Base-by-base conservation (phyloP, 2,329 filamentous ascomycete genomes). In the Fusarium continuum region DNA sequence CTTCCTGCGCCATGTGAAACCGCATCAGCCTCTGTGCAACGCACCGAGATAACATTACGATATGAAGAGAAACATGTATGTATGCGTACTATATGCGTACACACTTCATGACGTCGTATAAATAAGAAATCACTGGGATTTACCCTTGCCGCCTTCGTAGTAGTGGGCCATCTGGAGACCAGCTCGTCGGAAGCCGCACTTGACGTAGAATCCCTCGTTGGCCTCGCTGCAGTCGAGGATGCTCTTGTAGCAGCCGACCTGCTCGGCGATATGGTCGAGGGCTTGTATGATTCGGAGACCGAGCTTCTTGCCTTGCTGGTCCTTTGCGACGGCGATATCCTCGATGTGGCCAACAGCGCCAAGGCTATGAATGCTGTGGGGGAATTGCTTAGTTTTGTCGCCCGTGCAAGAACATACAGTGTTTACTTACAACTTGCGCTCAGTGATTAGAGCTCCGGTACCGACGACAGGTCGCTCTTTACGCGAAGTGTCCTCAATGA, bases 121-220 rank as follows among this genome's bases (percentile, higher is more conserved):
- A 22, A 23, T n/a, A 67, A 48, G 47, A 62, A 47, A 63, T 68
- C 44, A 75, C 65, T 72, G 69, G 16, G 71, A 64, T 73, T 83
- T 83, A 75, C 77, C 80, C 74, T 84, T 84, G 69, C 76, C 74
- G 41, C 72, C 76, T 56, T 89, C 92, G 75, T 96, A 95, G 79
- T 97, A 97, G 81, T 97, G 92, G 36, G 94, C 93, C 95, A 99
- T 98, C 79, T 99, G 92, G 53, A 97, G 80, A 14, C 95, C 95
- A 23, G 93, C 94, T 61, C 92, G 84, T 79, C 92, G 90, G 78
- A 96, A 98, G 55, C 94, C 94, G 78, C 95, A 98, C 84, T 98
- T 98, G 77, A 97, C 85, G 77, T 99, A 99, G 82, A 99, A 98
- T 19, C 93, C 94, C 78, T 97, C 93, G 76, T 98, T 99, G 70